These are phyloP conservation scores for Candida chilensis DNA, from an alignment of 805 yeast species.

Conservation along the genomic window DNA sequence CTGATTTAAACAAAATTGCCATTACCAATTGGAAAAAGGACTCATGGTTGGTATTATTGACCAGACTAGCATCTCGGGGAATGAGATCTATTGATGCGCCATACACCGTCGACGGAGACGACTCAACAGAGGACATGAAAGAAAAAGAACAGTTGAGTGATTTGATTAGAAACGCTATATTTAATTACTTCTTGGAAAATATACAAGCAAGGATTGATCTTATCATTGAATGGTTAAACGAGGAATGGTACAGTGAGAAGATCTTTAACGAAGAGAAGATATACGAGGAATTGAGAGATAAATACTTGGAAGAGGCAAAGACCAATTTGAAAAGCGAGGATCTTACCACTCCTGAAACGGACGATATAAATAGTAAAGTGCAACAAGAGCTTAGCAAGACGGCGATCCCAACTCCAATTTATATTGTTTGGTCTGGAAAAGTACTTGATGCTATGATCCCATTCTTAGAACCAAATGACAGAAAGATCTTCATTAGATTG, in stretches of 20 bases:
- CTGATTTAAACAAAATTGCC: constrained; percentile 51
- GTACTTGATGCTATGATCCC: constrained; percentile 77
- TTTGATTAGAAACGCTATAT: constrained; percentile 59
- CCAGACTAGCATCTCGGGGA: constrained; percentile 81
- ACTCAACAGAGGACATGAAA: constrained; percentile 4
- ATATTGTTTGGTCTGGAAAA: constrained; percentile 60
- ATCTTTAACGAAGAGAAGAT: constrained; percentile 23
- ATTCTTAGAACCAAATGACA: constrained; percentile 72
- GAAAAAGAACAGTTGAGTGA: constrained; percentile 38
- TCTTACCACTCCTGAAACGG: constrained; percentile 8
- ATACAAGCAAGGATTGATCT: constrained; percentile 65
- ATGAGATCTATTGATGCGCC: constrained; percentile 20
- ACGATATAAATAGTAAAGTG: constrained; percentile 10
- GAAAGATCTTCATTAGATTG: constrained; percentile 72
- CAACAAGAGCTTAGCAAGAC: constrained; percentile 5
- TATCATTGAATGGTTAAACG: constrained; percentile 88
- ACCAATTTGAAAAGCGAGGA: constrained; percentile 5
- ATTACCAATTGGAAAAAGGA: constrained; percentile 45
- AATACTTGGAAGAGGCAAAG: constrained; percentile 6
- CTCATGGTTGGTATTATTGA: constrained; percentile 69
- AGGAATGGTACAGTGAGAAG: constrained; percentile 77
- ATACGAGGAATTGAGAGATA: constrained; percentile 8
- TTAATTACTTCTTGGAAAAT: constrained; percentile 64
- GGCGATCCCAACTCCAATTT: constrained; percentile 33
- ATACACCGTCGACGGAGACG: background rate